Percentiles rank a stretch among this genome's conserved stretches.
phyloP scores from a whole-genome alignment of 345 rosid species.

The Pugionium cornutum region DNA sequence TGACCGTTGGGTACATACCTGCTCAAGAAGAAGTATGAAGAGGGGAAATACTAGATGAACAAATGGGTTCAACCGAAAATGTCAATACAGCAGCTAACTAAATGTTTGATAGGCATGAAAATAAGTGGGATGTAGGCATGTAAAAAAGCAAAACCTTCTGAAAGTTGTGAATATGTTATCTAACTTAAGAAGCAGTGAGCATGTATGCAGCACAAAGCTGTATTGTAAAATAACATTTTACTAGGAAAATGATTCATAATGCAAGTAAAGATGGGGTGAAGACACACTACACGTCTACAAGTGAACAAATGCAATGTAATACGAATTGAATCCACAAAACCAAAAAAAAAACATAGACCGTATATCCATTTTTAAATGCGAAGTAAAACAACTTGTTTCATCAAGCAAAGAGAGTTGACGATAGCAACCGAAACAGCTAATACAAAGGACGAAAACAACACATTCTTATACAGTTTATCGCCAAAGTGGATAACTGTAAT shows the following conservation, averaged over 20 bases:
- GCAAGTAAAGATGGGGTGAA: conserved; percentile 1
- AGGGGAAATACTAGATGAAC: background rate
- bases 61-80: background rate
- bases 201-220: background rate
- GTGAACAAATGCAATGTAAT: conserved; percentile 6
- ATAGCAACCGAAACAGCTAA: conserved; percentile 7
- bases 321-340: background rate
- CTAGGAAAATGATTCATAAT: background rate
- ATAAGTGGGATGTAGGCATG: background rate
- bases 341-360: background rate
- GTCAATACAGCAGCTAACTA: background rate
- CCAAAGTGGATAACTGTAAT: background rate
- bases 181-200: background rate
- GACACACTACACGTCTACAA: background rate
- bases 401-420: background rate
- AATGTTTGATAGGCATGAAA: background rate
- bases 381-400: background rate
- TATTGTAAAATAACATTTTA: background rate
- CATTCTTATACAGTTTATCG: conserved; percentile 6
- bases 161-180: background rate
- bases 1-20: conserved; percentile 98
- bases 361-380: background rate
- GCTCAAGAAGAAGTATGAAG: conserved; percentile 26
- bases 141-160: background rate
- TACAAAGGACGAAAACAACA: background rate